phyloP scores from a whole-genome alignment of 2,329 filamentous ascomycete genomes.

The Microdochium paspali region DNA sequence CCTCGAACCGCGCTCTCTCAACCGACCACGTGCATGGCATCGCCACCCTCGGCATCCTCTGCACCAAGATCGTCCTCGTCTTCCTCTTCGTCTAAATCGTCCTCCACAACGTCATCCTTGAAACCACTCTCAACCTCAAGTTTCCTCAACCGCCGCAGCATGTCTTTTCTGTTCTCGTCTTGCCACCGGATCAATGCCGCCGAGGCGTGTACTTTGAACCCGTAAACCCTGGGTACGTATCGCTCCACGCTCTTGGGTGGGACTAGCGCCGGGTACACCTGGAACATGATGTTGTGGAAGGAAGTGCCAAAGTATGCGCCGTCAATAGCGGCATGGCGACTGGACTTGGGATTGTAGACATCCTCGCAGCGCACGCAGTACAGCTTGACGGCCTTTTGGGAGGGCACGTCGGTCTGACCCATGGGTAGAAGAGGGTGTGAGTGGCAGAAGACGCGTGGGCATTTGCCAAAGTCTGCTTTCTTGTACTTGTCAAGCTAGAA shows the following conservation, averaged over 20 bases:
- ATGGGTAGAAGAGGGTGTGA: conserved; percentile 89
- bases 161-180: conserved; percentile 67
- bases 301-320: conserved; percentile 97
- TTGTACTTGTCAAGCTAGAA: conserved; percentile 94
- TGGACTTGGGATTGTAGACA: conserved; percentile 95
- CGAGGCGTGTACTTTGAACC: conserved; percentile 88
- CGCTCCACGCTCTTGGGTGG: conserved; percentile 77
- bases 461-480: conserved; percentile 96
- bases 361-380: conserved; percentile 98
- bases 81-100: conserved; percentile 55
- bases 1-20: neutral
- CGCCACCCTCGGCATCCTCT: conserved; percentile 8
- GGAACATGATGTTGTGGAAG: conserved; percentile 98
- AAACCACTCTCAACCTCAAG: conserved; percentile 74
- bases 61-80: conserved; percentile 44
- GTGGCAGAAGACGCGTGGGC: conserved; percentile 90
- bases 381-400: conserved; percentile 85
- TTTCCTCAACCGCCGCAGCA: conserved; percentile 65
- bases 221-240: conserved; percentile 85
- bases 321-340: conserved; percentile 88
- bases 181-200: conserved; percentile 91
- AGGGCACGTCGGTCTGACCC: conserved; percentile 83
- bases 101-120: conserved; percentile 54
- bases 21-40: neutral
- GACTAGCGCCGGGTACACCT: conserved; percentile 87